These are phyloP conservation scores for Gorgonomyces haynaldii DNA, from an alignment of 192 early-diverging fungal species.

Conservation along the genomic window DNA sequence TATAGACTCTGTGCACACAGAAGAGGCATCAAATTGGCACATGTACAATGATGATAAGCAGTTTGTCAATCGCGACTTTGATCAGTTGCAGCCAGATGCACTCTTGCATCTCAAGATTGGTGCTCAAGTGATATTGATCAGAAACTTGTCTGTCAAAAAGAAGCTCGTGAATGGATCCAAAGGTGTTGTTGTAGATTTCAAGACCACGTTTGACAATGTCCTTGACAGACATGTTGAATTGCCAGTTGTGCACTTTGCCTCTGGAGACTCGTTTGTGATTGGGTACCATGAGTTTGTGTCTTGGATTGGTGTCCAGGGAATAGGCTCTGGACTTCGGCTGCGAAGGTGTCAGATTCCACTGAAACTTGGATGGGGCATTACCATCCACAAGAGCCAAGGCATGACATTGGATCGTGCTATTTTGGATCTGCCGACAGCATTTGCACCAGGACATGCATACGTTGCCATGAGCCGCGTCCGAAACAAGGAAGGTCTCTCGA, in stretches of 20 bases:
- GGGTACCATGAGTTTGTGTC: conserved; percentile 17
- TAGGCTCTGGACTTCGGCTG: too few relatives aligned
- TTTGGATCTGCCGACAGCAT: conserved; percentile 30
- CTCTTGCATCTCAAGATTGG: not conserved
- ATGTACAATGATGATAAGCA: conserved; percentile 29
- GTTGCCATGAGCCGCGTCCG: conserved; percentile 34
- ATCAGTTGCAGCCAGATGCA: too few relatives aligned
- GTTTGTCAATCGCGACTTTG: conserved; percentile 26
- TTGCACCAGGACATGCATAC: conserved; percentile 39
- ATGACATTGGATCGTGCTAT: conserved; percentile 26
- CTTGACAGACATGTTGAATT: not conserved
- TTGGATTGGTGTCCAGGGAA: not conserved
- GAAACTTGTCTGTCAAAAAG: conserved; percentile 18
- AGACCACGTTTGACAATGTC: conserved; percentile 5
- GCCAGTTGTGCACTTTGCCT: conserved; percentile 27
- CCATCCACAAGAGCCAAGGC: conserved; percentile 44
- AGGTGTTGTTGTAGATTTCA: conserved; percentile 28
- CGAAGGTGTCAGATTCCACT: conserved; percentile 31
- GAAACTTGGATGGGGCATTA: conserved; percentile 33
- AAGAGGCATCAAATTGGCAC: not conserved
- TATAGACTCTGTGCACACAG: conserved; percentile 4
- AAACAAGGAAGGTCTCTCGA: conserved; percentile 26
- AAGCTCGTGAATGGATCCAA: conserved; percentile 36
- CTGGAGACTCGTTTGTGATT: conserved; percentile 7
- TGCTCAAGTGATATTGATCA: conserved; percentile 13